These are phyloP conservation scores for Zygosaccharomyces lentus DNA, from an alignment of 805 yeast species.

Conservation along the genomic window DNA sequence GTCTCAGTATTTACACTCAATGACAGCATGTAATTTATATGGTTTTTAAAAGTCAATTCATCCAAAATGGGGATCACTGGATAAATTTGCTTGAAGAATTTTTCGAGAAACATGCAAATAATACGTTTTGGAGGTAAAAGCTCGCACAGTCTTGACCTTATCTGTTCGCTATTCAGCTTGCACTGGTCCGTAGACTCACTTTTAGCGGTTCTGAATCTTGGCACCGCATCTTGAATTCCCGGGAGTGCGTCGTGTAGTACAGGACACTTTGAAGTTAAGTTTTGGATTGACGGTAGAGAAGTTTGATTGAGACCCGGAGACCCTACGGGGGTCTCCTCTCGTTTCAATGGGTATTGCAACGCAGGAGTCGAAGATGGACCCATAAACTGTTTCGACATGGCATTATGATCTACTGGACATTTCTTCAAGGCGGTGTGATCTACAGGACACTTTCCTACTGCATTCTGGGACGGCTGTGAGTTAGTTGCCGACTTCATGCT, in stretches of 20 bases:
- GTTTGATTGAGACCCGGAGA: constrained; percentile 1
- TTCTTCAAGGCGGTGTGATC: constrained; percentile 7
- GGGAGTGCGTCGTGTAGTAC: constrained; percentile 19
- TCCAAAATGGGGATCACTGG: constrained; percentile 65
- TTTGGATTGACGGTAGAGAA: constrained; percentile 26
- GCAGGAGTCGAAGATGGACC: background rate
- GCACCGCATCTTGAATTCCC: constrained; percentile 5
- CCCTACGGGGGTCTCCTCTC: background rate
- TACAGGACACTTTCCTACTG: constrained; percentile 8
- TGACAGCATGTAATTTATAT: constrained; percentile 27
- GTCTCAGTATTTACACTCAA: constrained; percentile 9
- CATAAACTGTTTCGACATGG: background rate
- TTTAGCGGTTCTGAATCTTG: background rate
- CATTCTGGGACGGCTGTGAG: background rate
- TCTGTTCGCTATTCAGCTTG: constrained; percentile 19
- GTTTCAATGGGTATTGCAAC: constrained; percentile 1
- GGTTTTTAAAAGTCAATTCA: constrained; percentile 40
- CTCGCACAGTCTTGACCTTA: constrained; percentile 32
- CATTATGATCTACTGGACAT: constrained; percentile 18
- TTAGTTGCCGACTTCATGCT: background rate
- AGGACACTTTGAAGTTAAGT: constrained; percentile 29
- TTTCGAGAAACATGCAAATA: constrained; percentile 52
- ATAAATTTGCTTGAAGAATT: constrained; percentile 57
- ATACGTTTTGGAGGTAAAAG: constrained; percentile 52
- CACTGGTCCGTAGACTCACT: background rate